Percentiles rank a stretch among this genome's conserved stretches.
Evolutionary conservation across 2,329 filamentous ascomycete species (phyloP).

Genomic region (Fusarium sp.): DNA sequence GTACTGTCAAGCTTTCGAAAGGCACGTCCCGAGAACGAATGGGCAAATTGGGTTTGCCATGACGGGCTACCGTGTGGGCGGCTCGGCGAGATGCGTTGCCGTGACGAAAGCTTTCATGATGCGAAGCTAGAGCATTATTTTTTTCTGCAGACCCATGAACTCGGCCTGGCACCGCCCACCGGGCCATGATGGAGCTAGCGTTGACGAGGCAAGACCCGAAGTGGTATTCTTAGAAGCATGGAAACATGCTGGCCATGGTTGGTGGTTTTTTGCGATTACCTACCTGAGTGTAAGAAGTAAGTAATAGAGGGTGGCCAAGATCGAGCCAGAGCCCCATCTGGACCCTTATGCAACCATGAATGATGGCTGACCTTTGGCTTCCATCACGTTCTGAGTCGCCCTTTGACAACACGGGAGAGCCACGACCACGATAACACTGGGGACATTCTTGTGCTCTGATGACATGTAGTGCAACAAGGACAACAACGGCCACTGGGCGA

Average conservation of each 20-base stretch:
- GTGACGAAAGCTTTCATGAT: constrained; percentile 40
- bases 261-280: constrained; percentile 1
- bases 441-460: background rate
- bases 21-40: background rate
- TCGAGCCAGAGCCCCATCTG: constrained; percentile 11
- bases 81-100: constrained; percentile 37
- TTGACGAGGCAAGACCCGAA: constrained; percentile 9
- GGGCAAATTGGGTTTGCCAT: background rate
- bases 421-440: constrained; percentile 8
- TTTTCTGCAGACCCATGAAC: background rate
- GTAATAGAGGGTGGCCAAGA: constrained; percentile 3
- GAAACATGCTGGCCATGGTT: background rate
- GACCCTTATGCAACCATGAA: constrained; percentile 35
- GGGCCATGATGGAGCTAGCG: constrained; percentile 8
- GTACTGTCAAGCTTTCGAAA: background rate
- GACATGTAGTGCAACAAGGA: constrained; percentile 21
- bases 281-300: background rate
- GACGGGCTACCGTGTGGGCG: constrained; percentile 11
- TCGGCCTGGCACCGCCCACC: constrained; percentile 12
- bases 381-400: constrained; percentile 16
- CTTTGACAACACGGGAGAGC: constrained; percentile 8
- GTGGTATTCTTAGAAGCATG: constrained; percentile 23
- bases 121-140: constrained; percentile 24
- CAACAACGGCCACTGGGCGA: constrained; percentile 5
- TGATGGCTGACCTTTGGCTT: constrained; percentile 22